phyloP scores from a whole-genome alignment of 2,329 filamentous ascomycete species.

The Pyrenophora teres region DNA sequence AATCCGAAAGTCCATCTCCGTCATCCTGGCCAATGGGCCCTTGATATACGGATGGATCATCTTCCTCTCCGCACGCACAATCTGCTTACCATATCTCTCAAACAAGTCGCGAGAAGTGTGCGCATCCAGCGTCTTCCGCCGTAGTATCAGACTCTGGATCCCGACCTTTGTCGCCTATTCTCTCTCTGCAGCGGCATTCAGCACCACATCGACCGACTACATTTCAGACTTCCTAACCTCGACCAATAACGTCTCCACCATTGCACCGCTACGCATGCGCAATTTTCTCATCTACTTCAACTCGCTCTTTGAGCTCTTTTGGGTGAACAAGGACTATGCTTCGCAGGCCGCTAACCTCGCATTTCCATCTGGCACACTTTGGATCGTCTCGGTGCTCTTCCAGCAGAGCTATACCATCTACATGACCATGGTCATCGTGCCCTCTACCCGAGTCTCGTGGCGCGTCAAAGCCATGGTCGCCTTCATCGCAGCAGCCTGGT shows the following conservation, averaged over 20 bases:
- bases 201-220: slow-evolving; percentile 32
- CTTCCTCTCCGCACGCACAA: slow-evolving; percentile 52
- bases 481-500: slow-evolving; percentile 53
- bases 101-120: slow-evolving; percentile 42
- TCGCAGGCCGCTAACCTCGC: slow-evolving; percentile 49
- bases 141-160: slow-evolving; percentile 50
- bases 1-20: slow-evolving; percentile 52
- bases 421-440: slow-evolving; percentile 55
- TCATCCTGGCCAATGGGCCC: slow-evolving; percentile 53
- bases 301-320: slow-evolving; percentile 55
- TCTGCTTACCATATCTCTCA: slow-evolving; percentile 50
- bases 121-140: slow-evolving; percentile 50
- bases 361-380: slow-evolving; percentile 54
- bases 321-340: slow-evolving; percentile 48
- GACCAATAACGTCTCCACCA: slow-evolving; percentile 48
- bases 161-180: slow-evolving; percentile 50
- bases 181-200: slow-evolving; percentile 47
- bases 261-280: slow-evolving; percentile 41
- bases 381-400: slow-evolving; percentile 53
- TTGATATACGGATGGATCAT: slow-evolving; percentile 55
- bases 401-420: slow-evolving; percentile 56
- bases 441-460: slow-evolving; percentile 50
- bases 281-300: slow-evolving; percentile 53
- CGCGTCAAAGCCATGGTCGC: slow-evolving; percentile 47
- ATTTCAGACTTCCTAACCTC: slow-evolving; percentile 47